Evolutionary conservation across 257 asterid genomes (phyloP), one percentile per base, ranked within the genome.

Genomic region (Voacanga thouarsii): DNA sequence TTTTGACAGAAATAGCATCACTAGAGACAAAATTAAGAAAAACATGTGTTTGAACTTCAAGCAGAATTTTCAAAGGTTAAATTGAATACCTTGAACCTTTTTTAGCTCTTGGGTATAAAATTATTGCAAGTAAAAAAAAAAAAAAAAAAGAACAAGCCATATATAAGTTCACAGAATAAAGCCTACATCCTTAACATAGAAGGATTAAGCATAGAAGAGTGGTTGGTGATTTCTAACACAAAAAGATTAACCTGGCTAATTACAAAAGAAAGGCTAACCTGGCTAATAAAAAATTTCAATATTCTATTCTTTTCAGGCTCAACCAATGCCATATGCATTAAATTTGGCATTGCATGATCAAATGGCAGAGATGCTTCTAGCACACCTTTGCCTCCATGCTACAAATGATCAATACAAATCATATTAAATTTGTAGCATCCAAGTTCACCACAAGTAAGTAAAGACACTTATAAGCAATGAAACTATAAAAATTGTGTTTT

Each of bases 321-420:
- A 82, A 94, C 96, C 83, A 94, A 83, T 77, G 97, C 97, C 97
- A 94, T 89, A 74, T 92, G 99, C 47, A 96, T 94, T 80, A 84
- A 51, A 83, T 96, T 91, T 80, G 99, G 99, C 43, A 86, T 92
- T 45, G 99, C 97, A 67, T 97, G 91, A 85, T 94, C 96, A 85
- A 94, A 94, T 66, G 99, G 99, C 72, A 94, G 82, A 59, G 97
- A 92, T 80, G 99, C 97, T 84, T 94, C 91, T 56, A 97, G 99
- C 73, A 92, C 78, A 21, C 88, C 88, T 89, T 92, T 92, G 43
- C 99, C 99, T 87, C 91, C 92, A 66, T 88, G 89, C 99, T 94
- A 88, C 81, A 78, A 9, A 61, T 4, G 77, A 80, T 81, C 78
- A 78, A 78, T 61, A 18, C 0, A 61, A 23, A 11, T 61, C 39